Evolutionary conservation across 768 basidiomycete genomes (phyloP), one percentile per base, ranked within the genome.

Genomic region (Clavulina sp.): DNA sequence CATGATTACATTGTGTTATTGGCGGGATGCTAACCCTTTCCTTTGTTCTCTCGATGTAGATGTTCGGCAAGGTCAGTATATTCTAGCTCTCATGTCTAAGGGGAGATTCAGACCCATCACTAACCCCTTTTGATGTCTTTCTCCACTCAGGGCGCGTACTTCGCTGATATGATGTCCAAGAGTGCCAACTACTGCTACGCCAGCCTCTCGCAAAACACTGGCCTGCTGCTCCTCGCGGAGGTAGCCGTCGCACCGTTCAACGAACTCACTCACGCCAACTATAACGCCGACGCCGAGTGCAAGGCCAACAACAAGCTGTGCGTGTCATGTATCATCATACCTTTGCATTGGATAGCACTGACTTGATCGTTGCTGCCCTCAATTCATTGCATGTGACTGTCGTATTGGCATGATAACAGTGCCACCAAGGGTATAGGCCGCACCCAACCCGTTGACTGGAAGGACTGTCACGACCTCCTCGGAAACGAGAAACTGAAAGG

Each of bases 41-140:
- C 18, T 36, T 9, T 7, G 5, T 32, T 18, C 6, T 9, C 23
- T 16, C 32, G 34, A 38, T 38, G n/a, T 76, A 76, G 59, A 79
- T 78, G 77, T 78, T 78, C 59, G 77, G 77, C 49, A 78, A 78
- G 62, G 77, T 75, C n/a, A n/a, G n/a, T n/a, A n/a, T n/a, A n/a
- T n/a, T 77, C 32, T 78, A 79, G 60, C 76, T 79, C 51, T 76
- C 77, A 3, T 76, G 78, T 62, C 75, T 75, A 55, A 60, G 72
- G 58, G 19, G 9, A 38, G 7, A 38, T 38, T 38, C 34, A 38
- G 34, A 38, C 9, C 34, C 19, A 7, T 9, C 26, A 32, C 31
- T 43, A 18, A 26, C 34, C 23, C 2, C 57, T 18, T 49, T 48
- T 44, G 26, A 23, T 4, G 19, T 48, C 34, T 7, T 29, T 49